Evolutionary conservation across 1,139 yeast species (phyloP).

Genomic region (Saccharomyces hybrid): DNA sequence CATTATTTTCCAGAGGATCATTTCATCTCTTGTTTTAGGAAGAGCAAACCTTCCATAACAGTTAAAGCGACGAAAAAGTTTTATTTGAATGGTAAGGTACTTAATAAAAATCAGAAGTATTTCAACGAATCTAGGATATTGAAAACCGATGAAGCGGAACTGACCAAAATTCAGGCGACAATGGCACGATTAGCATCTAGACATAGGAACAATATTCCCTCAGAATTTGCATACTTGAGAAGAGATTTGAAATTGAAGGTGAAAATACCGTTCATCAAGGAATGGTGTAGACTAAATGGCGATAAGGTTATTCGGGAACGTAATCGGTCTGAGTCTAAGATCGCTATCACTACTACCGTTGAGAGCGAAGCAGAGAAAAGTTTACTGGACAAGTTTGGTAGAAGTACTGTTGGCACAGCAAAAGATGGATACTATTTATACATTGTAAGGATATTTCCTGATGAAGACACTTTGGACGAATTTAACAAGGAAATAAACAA

Average conservation of each 20-base stretch:
- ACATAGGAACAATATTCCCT: conserved; percentile 29
- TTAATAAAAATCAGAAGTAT: conserved; percentile 2
- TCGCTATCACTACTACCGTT: conserved; percentile 5
- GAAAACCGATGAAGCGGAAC: conserved; percentile 6
- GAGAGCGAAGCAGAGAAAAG: conserved; percentile 2
- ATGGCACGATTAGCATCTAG: not conserved
- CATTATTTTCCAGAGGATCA: conserved; percentile 42
- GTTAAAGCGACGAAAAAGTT: conserved; percentile 25
- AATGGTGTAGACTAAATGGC: conserved; percentile 25
- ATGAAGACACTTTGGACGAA: conserved; percentile 29
- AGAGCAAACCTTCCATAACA: conserved; percentile 42
- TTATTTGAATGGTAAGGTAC: conserved; percentile 23
- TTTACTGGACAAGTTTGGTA: conserved; percentile 8
- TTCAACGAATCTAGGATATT: conserved; percentile 3
- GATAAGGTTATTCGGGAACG: conserved; percentile 15
- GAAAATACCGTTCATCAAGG: conserved; percentile 32
- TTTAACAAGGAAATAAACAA: conserved; percentile 31
- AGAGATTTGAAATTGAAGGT: conserved; percentile 37
- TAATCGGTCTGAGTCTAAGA: too few species aligned
- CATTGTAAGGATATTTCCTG: conserved; percentile 37
- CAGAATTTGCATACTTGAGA: conserved; percentile 36
- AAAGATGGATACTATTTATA: conserved; percentile 46
- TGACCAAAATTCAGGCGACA: conserved; percentile 3
- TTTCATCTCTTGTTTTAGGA: conserved; percentile 40
- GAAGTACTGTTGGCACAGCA: conserved; percentile 17